Percentiles rank a stretch among this genome's conserved stretches.
Conservation (phyloP, 2,329 filamentous ascomycete species). For the Harringtonia aguacate region DNA sequence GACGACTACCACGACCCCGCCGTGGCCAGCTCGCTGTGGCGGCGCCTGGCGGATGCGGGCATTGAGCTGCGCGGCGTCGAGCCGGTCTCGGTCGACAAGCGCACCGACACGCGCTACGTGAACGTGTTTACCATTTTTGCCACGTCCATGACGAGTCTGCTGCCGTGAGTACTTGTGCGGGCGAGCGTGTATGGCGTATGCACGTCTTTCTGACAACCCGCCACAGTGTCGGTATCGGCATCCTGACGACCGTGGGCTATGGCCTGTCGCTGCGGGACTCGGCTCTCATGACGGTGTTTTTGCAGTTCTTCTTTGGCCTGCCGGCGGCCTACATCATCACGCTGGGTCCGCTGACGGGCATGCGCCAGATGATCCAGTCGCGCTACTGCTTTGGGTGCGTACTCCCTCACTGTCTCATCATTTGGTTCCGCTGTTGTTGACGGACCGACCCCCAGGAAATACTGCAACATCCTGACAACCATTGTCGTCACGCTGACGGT, state of each 20-base stretch:
- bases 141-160: constrained; percentile 35
- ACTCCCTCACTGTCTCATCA: constrained; percentile 5
- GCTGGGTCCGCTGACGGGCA: constrained; percentile 49
- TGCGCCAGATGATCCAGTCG: constrained; percentile 56
- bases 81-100: constrained; percentile 30
- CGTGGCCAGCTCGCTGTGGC: constrained; percentile 2
- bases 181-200: neutral
- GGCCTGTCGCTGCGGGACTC: constrained; percentile 45
- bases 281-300: constrained; percentile 52
- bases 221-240: constrained; percentile 48
- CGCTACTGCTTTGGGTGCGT: constrained; percentile 51
- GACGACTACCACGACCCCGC: constrained; percentile 6
- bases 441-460: neutral
- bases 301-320: constrained; percentile 43
- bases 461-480: constrained; percentile 42
- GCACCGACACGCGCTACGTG: constrained; percentile 28
- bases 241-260: constrained; percentile 23
- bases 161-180: constrained; percentile 23
- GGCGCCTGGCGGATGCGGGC: constrained; percentile 1
- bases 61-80: constrained; percentile 33
- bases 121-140: constrained; percentile 38
- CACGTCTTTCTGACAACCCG: constrained; percentile 27
- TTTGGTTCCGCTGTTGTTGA: too few species aligned
- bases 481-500: constrained; percentile 52
- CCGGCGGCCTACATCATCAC: constrained; percentile 47